Evolutionary conservation across 305 asterid species (phyloP), one percentile per base, ranked within the genome.

Genomic region (Solanum chacoense): DNA sequence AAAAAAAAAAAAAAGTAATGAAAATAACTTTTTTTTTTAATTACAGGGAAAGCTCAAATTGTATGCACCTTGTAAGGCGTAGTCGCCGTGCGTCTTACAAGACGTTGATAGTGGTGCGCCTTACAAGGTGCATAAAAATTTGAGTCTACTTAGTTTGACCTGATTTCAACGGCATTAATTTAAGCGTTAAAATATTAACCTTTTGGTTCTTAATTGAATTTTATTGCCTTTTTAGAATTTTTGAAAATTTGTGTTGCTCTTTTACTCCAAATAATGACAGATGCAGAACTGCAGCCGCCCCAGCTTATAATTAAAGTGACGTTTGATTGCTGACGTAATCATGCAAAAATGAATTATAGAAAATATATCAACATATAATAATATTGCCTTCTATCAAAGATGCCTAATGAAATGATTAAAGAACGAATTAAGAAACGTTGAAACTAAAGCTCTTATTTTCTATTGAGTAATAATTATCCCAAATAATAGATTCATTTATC

Each of bases 181-280:
- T 42, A 42, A 42, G 18, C 18, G 18, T 42, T 40, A 40, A 40
- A 40, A 40, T 40, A 12, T 40, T 40, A 0, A 0, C 18, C 18
- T 4, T 40, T 40, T 11, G 2, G 0, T 40, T 40, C 2, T 40
- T 40, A 4, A 40, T 40, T 40, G 0, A 40, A 40, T 40, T 40
- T 40, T 40, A 0, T 40, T 40, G 50, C 0, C 0, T 4, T 40
- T 40, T 1, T 12, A 0, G 1, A 40, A 40, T 1, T 11, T 40
- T 40, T 40, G 1, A 40, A 40, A 40, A 11, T 5, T 14, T 45
- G 7, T 5, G 7, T 13, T 14, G 0, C 1, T 0, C 8, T 14
- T 13, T 45, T 45, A 14, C 1, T 14, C 59, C 6, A 0, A 12
- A 71, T 28, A 71, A 28, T 28, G 22, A 71, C 11, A 13, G 22